Evolutionary conservation across 805 yeast species (phyloP), one percentile per base, ranked within the genome.

Genomic region (Kazachstania taianensis): DNA sequence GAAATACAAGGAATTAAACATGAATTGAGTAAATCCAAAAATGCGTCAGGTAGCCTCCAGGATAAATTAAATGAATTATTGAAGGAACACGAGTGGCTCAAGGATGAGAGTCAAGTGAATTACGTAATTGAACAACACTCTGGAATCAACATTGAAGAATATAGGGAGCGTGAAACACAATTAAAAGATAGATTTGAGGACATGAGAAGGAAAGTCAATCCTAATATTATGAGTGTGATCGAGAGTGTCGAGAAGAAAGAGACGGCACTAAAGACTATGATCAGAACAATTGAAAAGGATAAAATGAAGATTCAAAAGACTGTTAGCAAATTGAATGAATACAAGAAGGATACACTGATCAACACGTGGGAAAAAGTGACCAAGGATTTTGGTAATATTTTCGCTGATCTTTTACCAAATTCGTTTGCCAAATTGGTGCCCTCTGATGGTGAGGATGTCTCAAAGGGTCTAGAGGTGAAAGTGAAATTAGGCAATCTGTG

Each of bases 191-290:
- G 75, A 42, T 74, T 76, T 49, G 69, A 73, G 37, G 73, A 72
- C 4, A 75, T 89, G 81, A 80, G 73, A 59, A 70, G 85, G 38
- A 83, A 78, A 44, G 94, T 87, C 13, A 85, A 86, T 48, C 69
- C 80, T 2, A 81, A 86, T 50, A 84, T 85, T 42, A 82, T 82
- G 94, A 78, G 78, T 49, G 82, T 81, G 81, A 83, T 85, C 43
- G 96, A 86, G 50, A 84, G 77, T 45, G 94, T 84, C 19, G 95
- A 86, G 54, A 85, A 81, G 67, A 84, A 85, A 53, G 96, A 86
- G 52, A 55, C 67, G 7, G 68, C 87, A 4, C 66, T 89, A 50
- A 78, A 73, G 46, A 69, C 73, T 7, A 86, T 84, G 87, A 81
- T 89, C 44, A 72, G 69, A 42, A 85, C 94, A 5, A 85, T 87